Base-by-base conservation (phyloP, 1,284 basidiomycete genomes). In the Ceratobasidium sp. region DNA sequence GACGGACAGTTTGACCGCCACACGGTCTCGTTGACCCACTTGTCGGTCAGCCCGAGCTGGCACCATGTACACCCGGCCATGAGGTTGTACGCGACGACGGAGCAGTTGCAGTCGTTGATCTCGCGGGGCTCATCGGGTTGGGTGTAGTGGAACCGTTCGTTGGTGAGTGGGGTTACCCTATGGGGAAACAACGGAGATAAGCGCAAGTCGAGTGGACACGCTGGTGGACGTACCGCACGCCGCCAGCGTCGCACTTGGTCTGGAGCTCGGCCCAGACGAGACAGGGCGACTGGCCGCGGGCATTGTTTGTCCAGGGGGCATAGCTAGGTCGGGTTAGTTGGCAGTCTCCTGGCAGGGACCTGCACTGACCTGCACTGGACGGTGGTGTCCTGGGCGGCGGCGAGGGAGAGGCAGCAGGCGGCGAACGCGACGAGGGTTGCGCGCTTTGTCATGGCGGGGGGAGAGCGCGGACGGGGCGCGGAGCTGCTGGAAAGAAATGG, bases 101-200 rank as follows among this genome's bases (percentile, higher is more conserved):
- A 69, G 58, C 74, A 75, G 48, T 68, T 75, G 48, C 74, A 75
- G 74, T 75, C 74, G 65, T 75, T 68, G 37, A 62, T 69, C 54
- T 75, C 54, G 13, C 37, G 43, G 11, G 41, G 19, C 31, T 49
- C 19, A 14, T 58, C 65, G 13, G 74, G 74, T 48, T 75, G 43
- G 13, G 73, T 65, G 27, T 63, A 68, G 58, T 75, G 66, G 65
- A 62, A 75, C 48, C 66, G 54, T 13, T 31, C 46, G 62, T 51
- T 74, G 14, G 62, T 54, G 27, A 62, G 61, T 29, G 62, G 56
- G 2, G 74, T 69, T 39, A 69, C 66, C 29, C 66, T 69, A 53
- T 34, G 34, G 19, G 24, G n/a, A 22, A 74, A 24, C 54, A 31
- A 27, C 39, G 22, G 41, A 19, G 31, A 16, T 24, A 27, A 48